Percentiles rank a stretch among this genome's conserved stretches.
These are phyloP conservation scores for Colletotrichum nymphaeae DNA, from an alignment of 2,329 filamentous ascomycete species.

Conservation along the genomic window DNA sequence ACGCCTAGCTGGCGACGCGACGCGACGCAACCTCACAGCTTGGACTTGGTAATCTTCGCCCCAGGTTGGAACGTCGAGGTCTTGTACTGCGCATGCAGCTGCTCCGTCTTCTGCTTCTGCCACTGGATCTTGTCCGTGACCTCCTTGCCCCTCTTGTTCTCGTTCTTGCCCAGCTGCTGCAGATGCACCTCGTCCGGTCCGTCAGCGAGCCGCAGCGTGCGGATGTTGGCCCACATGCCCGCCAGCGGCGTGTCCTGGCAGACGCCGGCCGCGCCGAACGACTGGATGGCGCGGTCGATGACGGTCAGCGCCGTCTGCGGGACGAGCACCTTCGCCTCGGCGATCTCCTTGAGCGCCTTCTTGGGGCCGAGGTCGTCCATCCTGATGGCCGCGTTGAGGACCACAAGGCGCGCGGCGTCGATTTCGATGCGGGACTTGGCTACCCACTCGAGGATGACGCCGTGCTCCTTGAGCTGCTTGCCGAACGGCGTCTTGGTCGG, in stretches of 20 bases:
- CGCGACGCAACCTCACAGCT: slow-evolving; percentile 50
- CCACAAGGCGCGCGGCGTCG: slow-evolving; percentile 87
- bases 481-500: slow-evolving; percentile 91
- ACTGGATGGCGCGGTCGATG: slow-evolving; percentile 94
- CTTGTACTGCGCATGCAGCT: slow-evolving; percentile 72
- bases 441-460: slow-evolving; percentile 95
- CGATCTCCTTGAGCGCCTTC: slow-evolving; percentile 90
- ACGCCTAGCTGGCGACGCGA: slow-evolving; percentile 7
- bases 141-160: slow-evolving; percentile 76
- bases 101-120: slow-evolving; percentile 73
- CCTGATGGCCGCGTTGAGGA: slow-evolving; percentile 93
- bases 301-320: slow-evolving; percentile 85
- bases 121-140: slow-evolving; percentile 70
- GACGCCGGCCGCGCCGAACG: slow-evolving; percentile 90
- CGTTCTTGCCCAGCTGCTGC: slow-evolving; percentile 82
- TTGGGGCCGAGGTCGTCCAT: slow-evolving; percentile 94
- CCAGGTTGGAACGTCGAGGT: slow-evolving; percentile 61
- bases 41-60: slow-evolving; percentile 60
- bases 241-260: slow-evolving; percentile 95
- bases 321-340: slow-evolving; percentile 92
- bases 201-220: slow-evolving; percentile 88
- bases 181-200: slow-evolving; percentile 97
- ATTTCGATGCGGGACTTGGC: slow-evolving; percentile 94
- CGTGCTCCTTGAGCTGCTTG: slow-evolving; percentile 87
- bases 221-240: slow-evolving; percentile 81